Base-by-base conservation (phyloP, 257 asterid genomes). In the Scutellaria baicalensis region DNA sequence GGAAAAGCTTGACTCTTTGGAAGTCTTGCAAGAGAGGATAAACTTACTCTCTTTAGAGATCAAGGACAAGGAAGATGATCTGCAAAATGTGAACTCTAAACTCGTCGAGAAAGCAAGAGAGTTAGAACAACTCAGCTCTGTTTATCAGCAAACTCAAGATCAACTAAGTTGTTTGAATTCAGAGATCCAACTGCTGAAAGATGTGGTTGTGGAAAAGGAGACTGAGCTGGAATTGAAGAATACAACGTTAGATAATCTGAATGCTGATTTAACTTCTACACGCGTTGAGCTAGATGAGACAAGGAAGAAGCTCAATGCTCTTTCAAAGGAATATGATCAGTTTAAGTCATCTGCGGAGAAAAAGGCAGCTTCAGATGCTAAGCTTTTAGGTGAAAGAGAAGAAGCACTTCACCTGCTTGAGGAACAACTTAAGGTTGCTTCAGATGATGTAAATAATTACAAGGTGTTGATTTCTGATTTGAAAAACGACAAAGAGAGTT, bases 281-380 rank as follows among this genome's bases (percentile, higher is more conserved):
- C 73, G 60, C 1, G 75, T 71, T 40, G 93, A 84, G 79, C 74
- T 78, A 69, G 88, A 85, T 23, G 85, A 80, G 64, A 73, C 74
- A 11, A 66, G 62, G 54, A 70, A 71, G 48, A 80, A 82, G 71
- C 64, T 83, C 21, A 79, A 77, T 39, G 70, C 83, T n/a, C 42
- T 81, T 38, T 23, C 71, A 42, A 45, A 72, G 75, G 93, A 85
- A 64, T 90, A 85, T 49, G 69, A 75, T n/a, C 71, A 82, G n/a
- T 84, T 85, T 75, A 88, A 84, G 78, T 66, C 71, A 54, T 58
- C 69, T 35, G 76, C 90, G 3, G 87, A 81, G 57, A 73, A 79
- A 76, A 85, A 85, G 79, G 80, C 73, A 48, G 93, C 90, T 80
- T 86, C 79, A 23, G 85, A 90, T 82, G 90, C 81, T 5, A 59